Percentiles rank a stretch among this genome's conserved stretches.
These are phyloP conservation scores for Kockiozyma suomiensis DNA, from an alignment of 805 yeast genomes.

Conservation along the genomic window DNA sequence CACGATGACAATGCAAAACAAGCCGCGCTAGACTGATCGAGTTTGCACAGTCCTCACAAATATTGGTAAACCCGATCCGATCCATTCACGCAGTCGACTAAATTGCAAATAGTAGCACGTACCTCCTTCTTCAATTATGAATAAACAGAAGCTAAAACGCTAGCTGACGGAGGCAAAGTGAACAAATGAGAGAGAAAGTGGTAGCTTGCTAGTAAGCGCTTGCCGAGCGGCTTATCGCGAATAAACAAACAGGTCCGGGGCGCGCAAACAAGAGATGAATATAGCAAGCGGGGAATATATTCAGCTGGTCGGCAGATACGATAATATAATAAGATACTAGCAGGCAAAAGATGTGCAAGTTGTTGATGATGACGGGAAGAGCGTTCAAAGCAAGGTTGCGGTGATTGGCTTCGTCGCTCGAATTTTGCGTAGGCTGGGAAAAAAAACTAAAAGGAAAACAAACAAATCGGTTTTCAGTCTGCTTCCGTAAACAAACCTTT, in stretches of 20 bases:
- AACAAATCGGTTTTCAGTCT: neutral
- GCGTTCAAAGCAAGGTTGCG: neutral
- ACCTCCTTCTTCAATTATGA: too few species aligned
- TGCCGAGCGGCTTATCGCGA: constrained; percentile 5
- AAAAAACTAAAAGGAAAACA: neutral
- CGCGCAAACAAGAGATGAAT: neutral
- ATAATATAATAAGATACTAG: too few species aligned
- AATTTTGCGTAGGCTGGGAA: neutral
- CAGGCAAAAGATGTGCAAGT: too few species aligned
- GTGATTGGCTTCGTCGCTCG: neutral
- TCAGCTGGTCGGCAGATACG: too few species aligned
- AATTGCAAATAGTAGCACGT: too few species aligned
- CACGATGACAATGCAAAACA: neutral
- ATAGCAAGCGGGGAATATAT: too few species aligned
- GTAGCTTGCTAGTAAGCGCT: neutral
- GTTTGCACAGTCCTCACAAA: neutral
- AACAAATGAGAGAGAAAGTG: neutral
- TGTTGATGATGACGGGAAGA: too few species aligned
- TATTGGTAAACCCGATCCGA: neutral
- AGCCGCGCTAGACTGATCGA: neutral
- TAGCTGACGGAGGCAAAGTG: neutral
- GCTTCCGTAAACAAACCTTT: neutral
- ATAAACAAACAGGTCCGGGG: neutral
- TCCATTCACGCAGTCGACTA: too few species aligned
- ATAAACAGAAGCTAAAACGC: neutral